phyloP scores from a whole-genome alignment of 371 early-diverging fungal species.

The Dinochytrium kinnereticum region DNA sequence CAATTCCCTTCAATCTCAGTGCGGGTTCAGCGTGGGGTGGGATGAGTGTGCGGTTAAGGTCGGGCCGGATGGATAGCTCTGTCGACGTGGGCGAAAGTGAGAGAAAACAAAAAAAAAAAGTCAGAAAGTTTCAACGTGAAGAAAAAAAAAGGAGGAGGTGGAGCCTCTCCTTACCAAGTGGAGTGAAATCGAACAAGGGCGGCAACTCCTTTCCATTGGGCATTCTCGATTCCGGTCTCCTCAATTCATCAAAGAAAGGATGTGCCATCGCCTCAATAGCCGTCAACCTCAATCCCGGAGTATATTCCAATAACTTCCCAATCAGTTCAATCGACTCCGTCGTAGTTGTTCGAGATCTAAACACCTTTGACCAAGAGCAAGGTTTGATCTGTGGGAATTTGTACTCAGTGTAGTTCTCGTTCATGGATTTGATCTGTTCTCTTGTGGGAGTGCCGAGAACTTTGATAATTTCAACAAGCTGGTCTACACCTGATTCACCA shows the following conservation, averaged over 20 bases:
- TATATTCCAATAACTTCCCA: constrained; percentile 89
- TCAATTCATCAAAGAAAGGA: constrained; percentile 96
- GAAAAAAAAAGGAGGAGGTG: too few relatives aligned
- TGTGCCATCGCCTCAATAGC: constrained; percentile 96
- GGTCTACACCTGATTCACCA: constrained; percentile 99
- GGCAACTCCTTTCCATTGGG: constrained; percentile 84
- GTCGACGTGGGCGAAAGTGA: not conserved
- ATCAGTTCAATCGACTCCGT: constrained; percentile 91
- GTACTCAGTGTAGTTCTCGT: constrained; percentile 96
- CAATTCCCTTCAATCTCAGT: constrained; percentile 64
- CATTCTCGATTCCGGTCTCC: constrained; percentile 80
- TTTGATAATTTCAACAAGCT: constrained; percentile 99
- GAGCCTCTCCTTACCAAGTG: constrained; percentile 75
- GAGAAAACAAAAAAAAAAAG: constrained; percentile 9
- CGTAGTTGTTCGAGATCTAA: constrained; percentile 73
- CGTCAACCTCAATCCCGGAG: constrained; percentile 87
- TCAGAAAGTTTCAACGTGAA: too few relatives aligned
- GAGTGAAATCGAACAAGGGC: constrained; percentile 88
- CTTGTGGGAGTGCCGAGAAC: constrained; percentile 98
- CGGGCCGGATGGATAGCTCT: constrained; percentile 82
- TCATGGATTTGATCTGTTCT: constrained; percentile 95
- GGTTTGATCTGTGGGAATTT: constrained; percentile 98
- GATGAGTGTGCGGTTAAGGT: constrained; percentile 70
- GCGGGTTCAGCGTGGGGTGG: constrained; percentile 72
- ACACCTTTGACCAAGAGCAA: constrained; percentile 86